Base-by-base conservation (phyloP, 768 basidiomycete genomes). In the Fomitopsis serialis region DNA sequence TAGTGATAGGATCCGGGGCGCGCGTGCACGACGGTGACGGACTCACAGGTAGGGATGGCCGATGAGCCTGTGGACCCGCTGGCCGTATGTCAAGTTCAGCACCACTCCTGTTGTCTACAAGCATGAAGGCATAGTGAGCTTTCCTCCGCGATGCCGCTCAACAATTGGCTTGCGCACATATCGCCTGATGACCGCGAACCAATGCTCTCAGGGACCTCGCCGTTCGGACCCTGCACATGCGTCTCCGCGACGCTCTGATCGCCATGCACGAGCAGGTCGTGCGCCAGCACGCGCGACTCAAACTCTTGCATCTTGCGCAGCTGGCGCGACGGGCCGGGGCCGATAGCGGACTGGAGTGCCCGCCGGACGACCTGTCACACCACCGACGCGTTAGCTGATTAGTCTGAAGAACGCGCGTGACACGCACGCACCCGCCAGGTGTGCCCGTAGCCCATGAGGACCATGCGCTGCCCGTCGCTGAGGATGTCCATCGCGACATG, bases 401-500 rank as follows among this genome's bases (percentile, higher is more conserved):
- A n/a, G n/a, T n/a, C n/a, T n/a, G 42, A 43, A 9, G 22, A 23
- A 43, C 42, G 34, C 34, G n/a, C n/a, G n/a, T n/a, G 9, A 15
- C 34, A 9, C 34, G 34, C 34, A 52, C 58, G 17, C 24, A 63
- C 66, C 60, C 66, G 67, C 64, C 66, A 66, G 49, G 67, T 63
- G 44, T 56, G 58, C 17, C 53, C 61, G 50, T 68, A 67, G 3
- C 66, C 66, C 34, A 67, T 43, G 46, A 68, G 64, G 11, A 66
- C 58, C 47, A 64, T 53, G 13, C 67, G 54, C 46, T 68, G 67
- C 1, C 63, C 64, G 23, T 63, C 66, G 53, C 67, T 67, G 60
- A 68, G 55, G 36, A 68, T 63, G 53, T 67, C 67, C 23, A 64
- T 63, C 12, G 64, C 66, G 24, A 68, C 63, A 48, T 68, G 65